Base-by-base conservation (phyloP, 495 filamentous ascomycete genomes). In the Penicillium waksmanii region DNA sequence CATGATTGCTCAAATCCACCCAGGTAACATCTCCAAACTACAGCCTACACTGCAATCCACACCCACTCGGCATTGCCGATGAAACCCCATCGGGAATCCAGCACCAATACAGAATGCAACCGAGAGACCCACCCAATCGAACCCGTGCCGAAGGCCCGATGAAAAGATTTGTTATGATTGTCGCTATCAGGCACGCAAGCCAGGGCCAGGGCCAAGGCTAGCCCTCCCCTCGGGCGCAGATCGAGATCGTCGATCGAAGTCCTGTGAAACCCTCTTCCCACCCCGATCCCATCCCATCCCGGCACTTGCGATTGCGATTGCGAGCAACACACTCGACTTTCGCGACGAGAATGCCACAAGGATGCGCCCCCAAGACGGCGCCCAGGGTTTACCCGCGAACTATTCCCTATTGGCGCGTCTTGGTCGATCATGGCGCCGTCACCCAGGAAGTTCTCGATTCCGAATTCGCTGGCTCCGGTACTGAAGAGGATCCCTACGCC, bases 401-500 rank as follows among this genome's bases (percentile, higher is more conserved):
- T 23, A 36, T 62, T 18, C 43, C 60, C 23, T 46, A 48, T 38
- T 64, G 57, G 62, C 57, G 48, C 12, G 63, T 76, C 1, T 38
- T 83, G 17, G 46, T 61, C 9, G 73, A 78, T 23, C 77, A 81
- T 46, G 65, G 66, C 25, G 55, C 70, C 51, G 50, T 82, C 47
- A 80, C 76, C 3, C 60, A 70, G 8, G 73, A 72, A 43, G 78
- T 89, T 15, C 52, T 80, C 43, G 73, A 81, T 34, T 77, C 81
- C 56, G 55, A 72, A 0, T 91, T 88, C 66, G 61, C 69, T 12
- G 89, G 89, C 2, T 66, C 75, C 4, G 89, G 89, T 36, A 91
- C 87, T 4, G 69, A 78, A 38, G 82, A 84, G 1, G 81, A 87
- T 25, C 89, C 89, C 1, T 92, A 83, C 56, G 66, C 87, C 12